Evolutionary conservation across 2,329 filamentous ascomycete species (phyloP), one percentile per base, ranked within the genome.

Genomic region (Verticillium isaacii): DNA sequence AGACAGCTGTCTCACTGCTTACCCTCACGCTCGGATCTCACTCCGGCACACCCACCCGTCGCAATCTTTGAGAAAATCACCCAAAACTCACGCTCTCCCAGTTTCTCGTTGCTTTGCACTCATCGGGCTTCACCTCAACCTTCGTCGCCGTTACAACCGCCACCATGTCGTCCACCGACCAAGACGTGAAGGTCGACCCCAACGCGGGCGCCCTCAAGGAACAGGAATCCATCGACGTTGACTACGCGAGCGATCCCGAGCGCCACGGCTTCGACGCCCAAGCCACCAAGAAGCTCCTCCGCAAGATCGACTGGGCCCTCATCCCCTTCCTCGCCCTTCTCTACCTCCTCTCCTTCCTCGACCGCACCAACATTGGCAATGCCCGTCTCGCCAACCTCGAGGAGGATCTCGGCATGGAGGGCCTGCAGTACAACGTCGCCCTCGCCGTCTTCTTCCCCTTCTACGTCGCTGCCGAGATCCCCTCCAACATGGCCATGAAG

Each of bases 321-420:
- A 81, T 88, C 55, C 85, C 85, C 1, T 83, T 86, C 70, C 80
- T 88, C 64, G 80, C 84, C 4, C 69, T 88, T 0, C 78, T 88
- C 19, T 68, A 69, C 58, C 73, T 77, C 7, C 74, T 82, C 32
- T 82, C 79, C 62, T 83, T 82, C 67, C 70, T 83, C 39, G 80
- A 82, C 63, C 73, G 80, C 41, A 81, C 79, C n/a, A 84, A 83
- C 65, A 80, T 83, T 59, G 80, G 79, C 19, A 78, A 77, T 67
- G 75, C 75, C 41, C 74, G 73, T 62, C 72, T 78, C 19, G 69
- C 68, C 41, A 72, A 72, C n/a, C 65, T 78, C 32, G 70, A 74
- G 61, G 60, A 78, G 50, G 72, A 74, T 50, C 70, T 74, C 8
- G 59, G 79, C 36, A 82, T 89, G 78, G 80, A 79, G 1, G 74